Evolutionary conservation across 73 alveolate species (phyloP).

Genomic region (Paramecium sonneborni): DNA sequence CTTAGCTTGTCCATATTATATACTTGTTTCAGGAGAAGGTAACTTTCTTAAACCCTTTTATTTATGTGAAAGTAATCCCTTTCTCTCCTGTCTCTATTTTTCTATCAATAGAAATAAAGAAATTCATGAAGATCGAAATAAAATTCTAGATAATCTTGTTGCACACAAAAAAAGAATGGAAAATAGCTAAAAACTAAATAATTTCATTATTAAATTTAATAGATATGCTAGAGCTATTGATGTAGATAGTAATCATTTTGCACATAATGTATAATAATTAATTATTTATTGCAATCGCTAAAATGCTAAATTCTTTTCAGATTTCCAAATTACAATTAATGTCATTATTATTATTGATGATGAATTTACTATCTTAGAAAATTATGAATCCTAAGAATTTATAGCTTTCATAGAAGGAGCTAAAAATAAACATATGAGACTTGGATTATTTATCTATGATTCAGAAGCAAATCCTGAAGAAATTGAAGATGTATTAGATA

Average conservation of each 20-base stretch:
- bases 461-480: slow-evolving; percentile 41
- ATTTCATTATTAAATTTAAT: slow-evolving; percentile 61
- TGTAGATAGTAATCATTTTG: neutral
- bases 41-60: slow-evolving; percentile 55
- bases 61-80: slow-evolving; percentile 62
- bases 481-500: slow-evolving; percentile 26
- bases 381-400: slow-evolving; percentile 19
- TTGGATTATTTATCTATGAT: neutral
- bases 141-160: slow-evolving; percentile 57
- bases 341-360: neutral
- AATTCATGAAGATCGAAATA: slow-evolving; percentile 55
- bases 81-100: slow-evolving; percentile 60
- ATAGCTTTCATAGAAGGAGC: neutral
- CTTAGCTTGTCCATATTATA: slow-evolving; percentile 46
- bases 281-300: neutral
- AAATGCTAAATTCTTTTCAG: slow-evolving; percentile 13
- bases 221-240: slow-evolving; percentile 66
- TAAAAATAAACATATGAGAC: slow-evolving; percentile 11
- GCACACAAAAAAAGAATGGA: slow-evolving; percentile 61
- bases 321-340: neutral
- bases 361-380: slow-evolving; percentile 31
- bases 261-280: neutral
- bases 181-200: slow-evolving; percentile 56
- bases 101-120: slow-evolving; percentile 62
- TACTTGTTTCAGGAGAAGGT: slow-evolving; percentile 60